A percentile compares a stretch with the other conserved stretches of the same genome.
These are phyloP conservation scores for Niveomyces coronatus DNA, from an alignment of 2,329 filamentous ascomycete genomes.

Conservation along the genomic window DNA sequence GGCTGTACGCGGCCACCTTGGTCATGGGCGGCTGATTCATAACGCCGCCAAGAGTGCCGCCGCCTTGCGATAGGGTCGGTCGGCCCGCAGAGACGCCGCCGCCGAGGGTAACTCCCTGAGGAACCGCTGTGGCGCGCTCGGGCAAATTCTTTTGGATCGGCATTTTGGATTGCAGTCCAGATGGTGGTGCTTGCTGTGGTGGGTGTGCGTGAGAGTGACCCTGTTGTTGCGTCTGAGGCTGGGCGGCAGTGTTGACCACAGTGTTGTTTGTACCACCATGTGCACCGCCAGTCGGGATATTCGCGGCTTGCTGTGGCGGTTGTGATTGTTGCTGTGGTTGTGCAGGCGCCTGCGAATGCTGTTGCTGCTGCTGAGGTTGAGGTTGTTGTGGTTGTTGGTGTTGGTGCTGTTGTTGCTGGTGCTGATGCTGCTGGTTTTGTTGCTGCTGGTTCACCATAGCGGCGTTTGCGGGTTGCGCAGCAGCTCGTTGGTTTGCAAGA, in stretches of 20 bases:
- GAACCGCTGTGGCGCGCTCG: slow-evolving; percentile 55
- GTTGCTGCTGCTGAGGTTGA: slow-evolving; percentile 20
- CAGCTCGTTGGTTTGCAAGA: slow-evolving; percentile 34
- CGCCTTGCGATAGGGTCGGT: slow-evolving; percentile 75
- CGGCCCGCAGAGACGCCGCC: slow-evolving; percentile 54
- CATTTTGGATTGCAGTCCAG: slow-evolving; percentile 51
- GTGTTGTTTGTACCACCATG: slow-evolving; percentile 13
- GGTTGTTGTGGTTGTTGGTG: slow-evolving; percentile 15
- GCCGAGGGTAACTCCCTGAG: slow-evolving; percentile 61
- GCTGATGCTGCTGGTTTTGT: slow-evolving; percentile 2
- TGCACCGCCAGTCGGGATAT: slow-evolving; percentile 14
- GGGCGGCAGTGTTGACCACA: slow-evolving; percentile 11
- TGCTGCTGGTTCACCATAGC: slow-evolving; percentile 21
- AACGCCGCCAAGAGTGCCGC: slow-evolving; percentile 66
- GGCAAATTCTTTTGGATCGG: slow-evolving; percentile 73
- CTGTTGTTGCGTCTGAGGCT: slow-evolving; percentile 22
- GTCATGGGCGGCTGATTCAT: slow-evolving; percentile 80
- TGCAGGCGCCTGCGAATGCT: slow-evolving; percentile 4
- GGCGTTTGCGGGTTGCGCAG: slow-evolving; percentile 23
- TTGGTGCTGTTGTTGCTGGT: slow-evolving; percentile 13
- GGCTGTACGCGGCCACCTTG: slow-evolving; percentile 71
- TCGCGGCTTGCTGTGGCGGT: slow-evolving; percentile 11
- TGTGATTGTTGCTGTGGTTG: neutral
- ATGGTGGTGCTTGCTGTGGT: slow-evolving; percentile 26
- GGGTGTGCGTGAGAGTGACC: slow-evolving; percentile 40